Base-by-base conservation (phyloP, 2,329 filamentous ascomycete genomes). In the Sclerotinia nivalis region DNA sequence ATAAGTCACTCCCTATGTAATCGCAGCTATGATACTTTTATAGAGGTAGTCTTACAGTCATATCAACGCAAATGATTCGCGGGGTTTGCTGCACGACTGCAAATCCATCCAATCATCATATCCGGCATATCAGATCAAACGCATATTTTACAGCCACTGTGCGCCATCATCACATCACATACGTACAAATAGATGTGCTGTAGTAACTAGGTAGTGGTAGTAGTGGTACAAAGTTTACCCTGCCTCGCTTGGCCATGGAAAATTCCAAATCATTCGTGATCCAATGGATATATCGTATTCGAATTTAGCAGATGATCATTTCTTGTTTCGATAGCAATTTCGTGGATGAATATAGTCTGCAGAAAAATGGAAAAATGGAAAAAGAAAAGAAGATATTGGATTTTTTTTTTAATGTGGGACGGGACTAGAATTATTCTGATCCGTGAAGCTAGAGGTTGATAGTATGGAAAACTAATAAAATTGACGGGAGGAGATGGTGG, bases 1-100 rank as follows among this genome's bases (percentile, higher is more conserved):
- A 50, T 49, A 50, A 7, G 40, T 18, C 6, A 15, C 40, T 43
- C 1, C 8, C 40, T 43, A 43, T 43, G 40, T 15, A 43, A 15
- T 40, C 37, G 40, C 6, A 20, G 49, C 10, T 43, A 25, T 7
- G 6, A 34, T 34, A 31, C 22, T 34, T 34, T n/a, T n/a, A 49
- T 49, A 12, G 43, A 2, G 43, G 20, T 37, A 34, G 2, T n/a
- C 13, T 20, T 47, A 56, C 25, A n/a, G 40, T 49, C 43, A n/a
- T 47, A 34, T 34, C 43, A 49, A 13, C 54, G 22, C 56, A 28
- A 60, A 60, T 60, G 58, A 60, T 60, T 60, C 58, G n/a, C 58
- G 10, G 25, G 15, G 25, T 31, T 13, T 37, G 31, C 54, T 37
- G 10, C 6, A 13, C 22, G 22, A 37, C 2, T 58, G 12, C 8